A percentile compares a stretch with the other conserved stretches of the same genome.
Evolutionary conservation across 1,284 basidiomycete species (phyloP).

Genomic region (Ustilago trichophora): DNA sequence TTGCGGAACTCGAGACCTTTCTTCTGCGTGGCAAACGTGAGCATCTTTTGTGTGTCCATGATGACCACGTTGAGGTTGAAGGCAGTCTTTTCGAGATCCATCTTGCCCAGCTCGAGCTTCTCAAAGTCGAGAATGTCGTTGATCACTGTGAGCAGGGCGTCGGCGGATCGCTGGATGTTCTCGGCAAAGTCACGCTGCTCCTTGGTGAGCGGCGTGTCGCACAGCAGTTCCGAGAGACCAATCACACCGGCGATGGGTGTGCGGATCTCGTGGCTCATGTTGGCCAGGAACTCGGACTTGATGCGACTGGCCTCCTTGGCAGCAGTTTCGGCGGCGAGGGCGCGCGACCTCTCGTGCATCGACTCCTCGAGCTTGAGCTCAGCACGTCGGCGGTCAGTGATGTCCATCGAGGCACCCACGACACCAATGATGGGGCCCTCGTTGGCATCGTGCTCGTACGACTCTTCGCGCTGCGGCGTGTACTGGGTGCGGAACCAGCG

Average conservation of each 20-base stretch:
- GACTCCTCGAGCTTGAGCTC: conserved; percentile 62
- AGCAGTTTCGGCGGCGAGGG: conserved; percentile 65
- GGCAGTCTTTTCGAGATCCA: conserved; percentile 67
- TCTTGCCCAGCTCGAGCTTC: conserved; percentile 68
- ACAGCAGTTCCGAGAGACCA: conserved; percentile 66
- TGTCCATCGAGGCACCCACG: conserved; percentile 67
- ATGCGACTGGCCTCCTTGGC: conserved; percentile 71
- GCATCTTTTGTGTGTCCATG: conserved; percentile 64
- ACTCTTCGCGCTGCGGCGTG: conserved; percentile 53
- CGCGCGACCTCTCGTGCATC: conserved; percentile 61
- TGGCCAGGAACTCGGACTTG: conserved; percentile 67
- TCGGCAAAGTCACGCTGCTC: conserved; percentile 68
- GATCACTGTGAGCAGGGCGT: conserved; percentile 69
- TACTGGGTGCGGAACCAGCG: conserved; percentile 63
- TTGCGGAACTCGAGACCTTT: conserved; percentile 65
- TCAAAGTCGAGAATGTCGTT: conserved; percentile 69
- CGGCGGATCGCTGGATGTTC: conserved; percentile 68
- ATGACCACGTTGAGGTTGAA: conserved; percentile 67
- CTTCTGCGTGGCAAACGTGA: conserved; percentile 64
- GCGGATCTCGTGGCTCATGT: conserved; percentile 69
- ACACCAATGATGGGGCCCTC: conserved; percentile 61
- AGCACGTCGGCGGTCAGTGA: conserved; percentile 64
- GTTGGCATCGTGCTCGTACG: conserved; percentile 39
- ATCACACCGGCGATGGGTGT: conserved; percentile 68
- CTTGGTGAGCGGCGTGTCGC: conserved; percentile 63